A percentile compares a stretch with the other conserved stretches of the same genome.
Evolutionary conservation across 106 monocot species (phyloP).

Genomic region (Phalaenopsis aphrodite): DNA sequence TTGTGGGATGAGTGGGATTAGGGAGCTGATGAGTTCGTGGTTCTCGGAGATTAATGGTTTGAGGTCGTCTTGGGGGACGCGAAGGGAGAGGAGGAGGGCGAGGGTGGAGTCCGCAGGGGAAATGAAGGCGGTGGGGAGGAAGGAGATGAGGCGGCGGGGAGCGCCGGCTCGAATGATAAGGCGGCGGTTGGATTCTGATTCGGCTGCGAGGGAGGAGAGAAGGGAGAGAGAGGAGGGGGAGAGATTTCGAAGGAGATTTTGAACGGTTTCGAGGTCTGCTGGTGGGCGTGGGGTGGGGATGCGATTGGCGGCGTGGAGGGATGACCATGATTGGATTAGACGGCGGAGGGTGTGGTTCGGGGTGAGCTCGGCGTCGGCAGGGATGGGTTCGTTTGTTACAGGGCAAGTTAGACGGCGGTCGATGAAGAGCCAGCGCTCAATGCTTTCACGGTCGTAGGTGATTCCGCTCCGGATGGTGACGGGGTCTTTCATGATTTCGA

Average conservation of each 20-base stretch:
- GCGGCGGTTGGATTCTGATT: slow-evolving; percentile 40
- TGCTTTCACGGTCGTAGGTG: slow-evolving; percentile 58
- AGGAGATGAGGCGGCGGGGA: slow-evolving; percentile 8
- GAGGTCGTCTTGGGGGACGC: slow-evolving; percentile 9
- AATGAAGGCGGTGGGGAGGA: background rate
- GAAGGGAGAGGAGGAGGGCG: slow-evolving; percentile 15
- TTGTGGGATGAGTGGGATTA: background rate
- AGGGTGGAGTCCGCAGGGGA: slow-evolving; percentile 11
- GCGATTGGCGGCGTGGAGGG: slow-evolving; percentile 26
- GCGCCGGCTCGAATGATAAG: slow-evolving; percentile 20
- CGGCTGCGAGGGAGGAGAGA: slow-evolving; percentile 13
- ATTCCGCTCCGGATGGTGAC: slow-evolving; percentile 50
- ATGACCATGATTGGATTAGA: slow-evolving; percentile 56
- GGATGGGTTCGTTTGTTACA: slow-evolving; percentile 39
- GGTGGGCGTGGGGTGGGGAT: slow-evolving; percentile 45
- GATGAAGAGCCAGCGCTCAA: slow-evolving; percentile 45
- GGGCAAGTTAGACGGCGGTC: slow-evolving; percentile 26
- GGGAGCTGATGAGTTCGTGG: slow-evolving; percentile 9
- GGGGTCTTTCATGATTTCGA: slow-evolving; percentile 63
- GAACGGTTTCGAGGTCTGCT: slow-evolving; percentile 15
- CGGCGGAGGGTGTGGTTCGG: slow-evolving; percentile 64
- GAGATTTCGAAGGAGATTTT: slow-evolving; percentile 18
- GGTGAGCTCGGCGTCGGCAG: slow-evolving; percentile 27
- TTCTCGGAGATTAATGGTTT: slow-evolving; percentile 14
- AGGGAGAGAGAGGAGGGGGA: slow-evolving; percentile 9